These are phyloP conservation scores for Ilex asprella DNA, from an alignment of 257 asterid species.

Conservation along the genomic window DNA sequence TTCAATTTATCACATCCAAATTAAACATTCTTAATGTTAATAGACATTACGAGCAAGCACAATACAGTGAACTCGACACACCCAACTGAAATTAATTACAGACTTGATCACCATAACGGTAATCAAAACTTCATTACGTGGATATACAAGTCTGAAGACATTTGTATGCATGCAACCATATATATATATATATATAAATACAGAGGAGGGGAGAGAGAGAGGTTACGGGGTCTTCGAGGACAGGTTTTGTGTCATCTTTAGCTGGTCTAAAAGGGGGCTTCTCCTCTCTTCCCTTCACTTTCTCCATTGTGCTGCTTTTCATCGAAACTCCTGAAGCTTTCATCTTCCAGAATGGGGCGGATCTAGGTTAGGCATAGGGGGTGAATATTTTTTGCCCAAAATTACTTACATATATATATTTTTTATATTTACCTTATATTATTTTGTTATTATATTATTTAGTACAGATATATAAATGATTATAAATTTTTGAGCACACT, in stretches of 20 bases:
- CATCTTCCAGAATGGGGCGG: conserved; percentile 12
- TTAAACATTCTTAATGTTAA: not conserved
- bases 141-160: too few species aligned
- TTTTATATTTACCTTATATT: too few species aligned
- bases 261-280: conserved; percentile 69
- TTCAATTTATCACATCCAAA: not conserved
- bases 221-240: conserved; percentile 70
- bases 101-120: too few species aligned
- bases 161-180: too few species aligned
- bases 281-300: conserved; percentile 14
- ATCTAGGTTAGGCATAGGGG: too few species aligned
- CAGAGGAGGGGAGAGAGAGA: not conserved
- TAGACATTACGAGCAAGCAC: not conserved
- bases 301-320: conserved; percentile 17
- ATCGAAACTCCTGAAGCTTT: conserved; percentile 20
- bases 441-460: too few species aligned
- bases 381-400: too few species aligned
- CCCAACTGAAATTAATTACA: not conserved
- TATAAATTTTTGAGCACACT: too few species aligned
- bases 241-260: conserved; percentile 71
- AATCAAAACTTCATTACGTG: too few species aligned
- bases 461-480: too few species aligned
- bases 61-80: not conserved
- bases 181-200: not conserved
- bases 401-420: too few species aligned